Evolutionary conservation across 495 filamentous ascomycete species (phyloP).

Genomic region (Tuber brumale): DNA sequence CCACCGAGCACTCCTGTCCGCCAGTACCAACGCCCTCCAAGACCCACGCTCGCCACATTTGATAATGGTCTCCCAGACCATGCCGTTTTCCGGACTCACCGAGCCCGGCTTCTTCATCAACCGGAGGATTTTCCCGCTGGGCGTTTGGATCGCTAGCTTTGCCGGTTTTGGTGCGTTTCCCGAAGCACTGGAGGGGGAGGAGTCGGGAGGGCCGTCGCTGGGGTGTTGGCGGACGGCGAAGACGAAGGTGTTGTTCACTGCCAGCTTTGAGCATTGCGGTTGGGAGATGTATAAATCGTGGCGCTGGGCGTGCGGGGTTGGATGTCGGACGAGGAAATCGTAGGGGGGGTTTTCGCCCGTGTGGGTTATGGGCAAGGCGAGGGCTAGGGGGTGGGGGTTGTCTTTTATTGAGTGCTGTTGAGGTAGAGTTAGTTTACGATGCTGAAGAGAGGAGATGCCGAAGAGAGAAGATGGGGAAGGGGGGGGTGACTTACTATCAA

Average conservation of each 20-base stretch:
- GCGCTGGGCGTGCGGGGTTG: constrained; percentile 90
- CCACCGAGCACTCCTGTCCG: constrained; percentile 92
- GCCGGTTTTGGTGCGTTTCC: constrained; percentile 67
- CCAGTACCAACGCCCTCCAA: constrained; percentile 90
- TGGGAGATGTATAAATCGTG: constrained; percentile 96
- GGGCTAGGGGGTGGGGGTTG: constrained; percentile 83
- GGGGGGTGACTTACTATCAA: constrained; percentile 55
- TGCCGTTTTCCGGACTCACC: constrained; percentile 48
- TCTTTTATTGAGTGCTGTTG: constrained; percentile 72
- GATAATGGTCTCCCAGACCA: constrained; percentile 88
- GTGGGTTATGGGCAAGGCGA: constrained; percentile 86
- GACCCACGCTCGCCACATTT: constrained; percentile 87
- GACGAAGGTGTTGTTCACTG: constrained; percentile 94
- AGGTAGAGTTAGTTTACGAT: constrained; percentile 22
- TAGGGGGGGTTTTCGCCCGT: constrained; percentile 87
- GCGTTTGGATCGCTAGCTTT: constrained; percentile 90
- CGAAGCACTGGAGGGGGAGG: constrained; percentile 43
- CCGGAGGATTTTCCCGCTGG: constrained; percentile 88
- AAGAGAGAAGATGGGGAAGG: not conserved
- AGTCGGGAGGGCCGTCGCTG: constrained; percentile 47
- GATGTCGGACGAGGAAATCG: constrained; percentile 86
- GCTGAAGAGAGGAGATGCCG: not conserved
- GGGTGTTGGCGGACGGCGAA: constrained; percentile 93
- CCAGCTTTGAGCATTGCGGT: constrained; percentile 79
- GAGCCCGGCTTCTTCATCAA: constrained; percentile 82